Conservation (phyloP, 805 yeast species). For the Wickerhamiella vanderwaltii region DNA sequence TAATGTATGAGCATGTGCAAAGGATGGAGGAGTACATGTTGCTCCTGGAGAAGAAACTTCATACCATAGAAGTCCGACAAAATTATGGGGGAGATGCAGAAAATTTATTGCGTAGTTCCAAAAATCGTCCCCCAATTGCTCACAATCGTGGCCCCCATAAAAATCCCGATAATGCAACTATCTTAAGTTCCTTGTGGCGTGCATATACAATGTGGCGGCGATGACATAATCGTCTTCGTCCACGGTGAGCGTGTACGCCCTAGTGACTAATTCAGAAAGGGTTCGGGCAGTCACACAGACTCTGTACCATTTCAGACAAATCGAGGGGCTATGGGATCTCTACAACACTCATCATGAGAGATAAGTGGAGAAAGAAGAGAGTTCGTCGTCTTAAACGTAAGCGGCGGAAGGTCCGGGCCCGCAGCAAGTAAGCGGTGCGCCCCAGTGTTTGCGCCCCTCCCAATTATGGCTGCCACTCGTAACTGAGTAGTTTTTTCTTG, state of each 20-base stretch:
- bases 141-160: not conserved
- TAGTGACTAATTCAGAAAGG: not conserved
- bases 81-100: not conserved
- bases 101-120: not conserved
- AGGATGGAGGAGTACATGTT: not conserved
- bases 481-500: not conserved
- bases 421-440: conserved; percentile 42
- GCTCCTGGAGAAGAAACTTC: not conserved
- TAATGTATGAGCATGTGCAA: not conserved
- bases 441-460: conserved; percentile 8
- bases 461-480: not conserved
- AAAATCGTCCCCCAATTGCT: not conserved
- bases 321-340: not conserved
- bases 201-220: not conserved
- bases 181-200: not conserved
- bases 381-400: conserved; percentile 99
- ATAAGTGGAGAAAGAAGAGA: conserved; percentile 99
- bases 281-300: conserved; percentile 1
- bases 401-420: conserved; percentile 99
- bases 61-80: not conserved
- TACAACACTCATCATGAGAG: conserved; percentile 28
- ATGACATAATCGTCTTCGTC: no score
- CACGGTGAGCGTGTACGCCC: not conserved
- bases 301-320: not conserved
- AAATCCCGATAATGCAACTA: not conserved